Evolutionary conservation across 371 early-diverging fungal species (phyloP).

Genomic region (Actinomucor elegans): DNA sequence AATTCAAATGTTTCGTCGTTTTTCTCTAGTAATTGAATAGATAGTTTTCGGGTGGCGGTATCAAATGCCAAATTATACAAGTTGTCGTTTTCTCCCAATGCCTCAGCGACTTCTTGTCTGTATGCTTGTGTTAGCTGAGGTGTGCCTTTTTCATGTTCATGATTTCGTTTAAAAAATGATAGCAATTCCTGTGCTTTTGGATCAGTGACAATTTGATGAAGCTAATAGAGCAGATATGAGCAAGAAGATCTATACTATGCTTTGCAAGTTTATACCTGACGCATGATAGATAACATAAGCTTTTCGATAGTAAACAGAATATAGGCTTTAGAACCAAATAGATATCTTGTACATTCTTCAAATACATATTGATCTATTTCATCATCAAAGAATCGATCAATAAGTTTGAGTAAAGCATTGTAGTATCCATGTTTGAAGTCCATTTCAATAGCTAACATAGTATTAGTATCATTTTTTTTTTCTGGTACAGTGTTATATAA

Average conservation of each 20-base stretch:
- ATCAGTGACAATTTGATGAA: constrained; percentile 25
- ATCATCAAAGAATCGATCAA: constrained; percentile 72
- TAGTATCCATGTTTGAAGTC: constrained; percentile 61
- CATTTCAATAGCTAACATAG: constrained; percentile 17
- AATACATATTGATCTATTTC: constrained; percentile 81
- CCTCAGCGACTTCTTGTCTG: constrained; percentile 33
- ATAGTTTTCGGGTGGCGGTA: constrained; percentile 47
- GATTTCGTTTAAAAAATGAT: constrained; percentile 23
- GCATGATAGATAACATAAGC: constrained; percentile 19
- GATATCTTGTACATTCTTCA: constrained; percentile 86
- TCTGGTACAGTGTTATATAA: not conserved
- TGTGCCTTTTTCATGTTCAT: constrained; percentile 20
- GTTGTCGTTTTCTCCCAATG: constrained; percentile 69
- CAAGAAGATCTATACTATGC: too few species aligned
- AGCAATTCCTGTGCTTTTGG: constrained; percentile 19
- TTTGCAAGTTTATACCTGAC: constrained; percentile 23
- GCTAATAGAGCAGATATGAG: too few species aligned
- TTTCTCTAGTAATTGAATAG: constrained; percentile 76
- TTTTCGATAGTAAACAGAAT: constrained; percentile 86
- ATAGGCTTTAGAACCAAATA: constrained; percentile 88
- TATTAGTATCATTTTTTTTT: not conserved
- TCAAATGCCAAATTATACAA: constrained; percentile 77
- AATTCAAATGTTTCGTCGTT: constrained; percentile 48
- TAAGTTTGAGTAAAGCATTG: constrained; percentile 64
- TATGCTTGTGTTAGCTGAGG: constrained; percentile 47